A percentile compares a stretch with the other conserved stretches of the same genome.
These are phyloP conservation scores for Macrolepiota fuliginosa DNA, from an alignment of 768 basidiomycete genomes.

Conservation along the genomic window DNA sequence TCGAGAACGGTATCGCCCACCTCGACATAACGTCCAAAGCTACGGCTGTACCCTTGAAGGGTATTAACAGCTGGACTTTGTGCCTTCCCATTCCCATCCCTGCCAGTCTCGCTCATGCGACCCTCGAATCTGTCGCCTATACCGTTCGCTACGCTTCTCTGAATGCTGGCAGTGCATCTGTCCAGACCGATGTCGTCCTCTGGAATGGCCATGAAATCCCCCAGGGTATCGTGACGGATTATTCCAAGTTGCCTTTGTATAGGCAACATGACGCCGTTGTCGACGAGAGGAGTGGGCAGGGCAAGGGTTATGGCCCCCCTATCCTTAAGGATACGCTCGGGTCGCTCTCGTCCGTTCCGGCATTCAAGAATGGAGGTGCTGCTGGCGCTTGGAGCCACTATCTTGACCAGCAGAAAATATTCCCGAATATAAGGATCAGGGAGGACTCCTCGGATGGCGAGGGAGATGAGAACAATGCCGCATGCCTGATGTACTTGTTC, in stretches of 20 bases:
- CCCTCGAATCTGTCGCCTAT: neutral
- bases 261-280: neutral
- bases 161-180: conserved; percentile 1
- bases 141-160: conserved; percentile 5
- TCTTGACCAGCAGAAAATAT: conserved; percentile 1
- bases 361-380: neutral
- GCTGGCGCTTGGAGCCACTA: conserved; percentile 3
- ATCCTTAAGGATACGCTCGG: conserved; percentile 3
- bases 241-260: conserved; percentile 4
- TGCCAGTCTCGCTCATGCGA: neutral
- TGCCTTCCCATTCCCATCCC: conserved; percentile 7
- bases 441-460: neutral
- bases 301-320: conserved; percentile 1
- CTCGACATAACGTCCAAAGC: neutral
- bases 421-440: conserved; percentile 2
- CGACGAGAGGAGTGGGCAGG: neutral
- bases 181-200: conserved; percentile 5
- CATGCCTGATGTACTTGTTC: neutral
- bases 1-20: neutral
- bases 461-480: neutral
- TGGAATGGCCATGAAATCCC: neutral
- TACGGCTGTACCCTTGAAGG: neutral
- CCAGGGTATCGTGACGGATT: conserved; percentile 2
- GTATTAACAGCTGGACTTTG: conserved; percentile 2
- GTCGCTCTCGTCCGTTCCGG: neutral